phyloP scores from a whole-genome alignment of 2,329 filamentous ascomycete species.

The Cercospora beticola region DNA sequence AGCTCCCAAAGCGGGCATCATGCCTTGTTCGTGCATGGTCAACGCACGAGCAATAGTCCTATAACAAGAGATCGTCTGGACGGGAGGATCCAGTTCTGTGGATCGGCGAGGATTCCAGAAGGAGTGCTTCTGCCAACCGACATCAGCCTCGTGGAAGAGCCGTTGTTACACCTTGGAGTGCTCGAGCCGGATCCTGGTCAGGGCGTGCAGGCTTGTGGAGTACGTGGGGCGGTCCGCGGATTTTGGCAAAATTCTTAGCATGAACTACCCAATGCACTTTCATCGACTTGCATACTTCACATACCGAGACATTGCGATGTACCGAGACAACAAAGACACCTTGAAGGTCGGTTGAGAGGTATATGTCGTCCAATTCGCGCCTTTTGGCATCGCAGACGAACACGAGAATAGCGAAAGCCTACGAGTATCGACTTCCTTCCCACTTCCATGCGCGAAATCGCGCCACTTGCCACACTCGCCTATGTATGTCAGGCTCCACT shows the following conservation, averaged over 20 bases:
- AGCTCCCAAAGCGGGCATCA: conserved; percentile 9
- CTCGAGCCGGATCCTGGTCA: not conserved
- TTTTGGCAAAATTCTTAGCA: conserved; percentile 13
- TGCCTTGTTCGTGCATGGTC: not conserved
- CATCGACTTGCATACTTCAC: not conserved
- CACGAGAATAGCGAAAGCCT: not conserved
- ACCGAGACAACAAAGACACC: not conserved
- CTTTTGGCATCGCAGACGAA: not conserved
- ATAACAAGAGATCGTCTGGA: not conserved
- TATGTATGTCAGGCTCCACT: not conserved
- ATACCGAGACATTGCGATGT: not conserved
- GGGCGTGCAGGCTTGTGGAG: conserved; percentile 12
- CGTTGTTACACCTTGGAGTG: conserved; percentile 7
- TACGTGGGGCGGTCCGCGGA: conserved; percentile 1
- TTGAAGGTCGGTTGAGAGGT: not conserved
- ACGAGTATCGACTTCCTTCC: not conserved
- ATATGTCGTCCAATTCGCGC: not conserved
- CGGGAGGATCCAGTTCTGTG: not conserved
- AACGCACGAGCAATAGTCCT: not conserved
- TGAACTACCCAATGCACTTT: not conserved
- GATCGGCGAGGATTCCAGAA: conserved; percentile 16
- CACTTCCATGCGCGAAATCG: not conserved
- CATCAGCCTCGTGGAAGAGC: conserved; percentile 1
- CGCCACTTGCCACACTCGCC: not conserved
- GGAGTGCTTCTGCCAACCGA: conserved; percentile 15